Evolutionary conservation across 371 early-diverging fungal species (phyloP), one percentile per base, ranked within the genome.

Genomic region (Mortierella sp.): DNA sequence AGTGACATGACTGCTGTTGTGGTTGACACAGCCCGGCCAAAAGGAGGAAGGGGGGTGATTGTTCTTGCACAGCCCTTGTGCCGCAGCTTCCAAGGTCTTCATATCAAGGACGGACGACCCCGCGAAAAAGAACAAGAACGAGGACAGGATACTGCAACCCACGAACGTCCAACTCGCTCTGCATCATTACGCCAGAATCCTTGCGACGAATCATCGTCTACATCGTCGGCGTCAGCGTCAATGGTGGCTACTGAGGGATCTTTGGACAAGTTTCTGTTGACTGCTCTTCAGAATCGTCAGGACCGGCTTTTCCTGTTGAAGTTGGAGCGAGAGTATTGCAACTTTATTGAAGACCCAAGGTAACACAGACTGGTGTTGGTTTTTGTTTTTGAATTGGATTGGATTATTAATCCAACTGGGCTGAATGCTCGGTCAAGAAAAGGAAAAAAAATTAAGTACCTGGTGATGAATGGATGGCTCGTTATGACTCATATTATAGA

Each of bases 221-320:
- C 66, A 29, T 22, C 41, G n/a, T n/a, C 52, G 40, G 14, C 68
- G 41, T n/a, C 26, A 39, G 29, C 58, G 14, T 41, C 55, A 66
- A 8, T 34, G 4, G 26, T 40, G 11, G 50, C 8, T 34, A 50
- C 9, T 13, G 48, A 37, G 22, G 74, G 67, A 14, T 43, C 48
- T n/a, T 81, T 91, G 26, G 92, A 93, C 77, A 80, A 86, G 34
- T 89, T 93, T 64, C 88, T 94, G 50, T 48, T 92, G 22, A 88
- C 85, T 47, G 89, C 94, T 24, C 77, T 94, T 13, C 90, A 88
- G 66, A 91, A 90, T 66, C 92, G 89, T 26, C 90, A 91, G 68
- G 92, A 95, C 68, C 86, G 94, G 61, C 67, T 91, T 58, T 93
- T 94, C 77, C 66, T 94, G 69, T 85, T 95, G 31, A 93, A 92